Base-by-base conservation (phyloP, 2,329 filamentous ascomycete species). In the Hysterium pulicare region DNA sequence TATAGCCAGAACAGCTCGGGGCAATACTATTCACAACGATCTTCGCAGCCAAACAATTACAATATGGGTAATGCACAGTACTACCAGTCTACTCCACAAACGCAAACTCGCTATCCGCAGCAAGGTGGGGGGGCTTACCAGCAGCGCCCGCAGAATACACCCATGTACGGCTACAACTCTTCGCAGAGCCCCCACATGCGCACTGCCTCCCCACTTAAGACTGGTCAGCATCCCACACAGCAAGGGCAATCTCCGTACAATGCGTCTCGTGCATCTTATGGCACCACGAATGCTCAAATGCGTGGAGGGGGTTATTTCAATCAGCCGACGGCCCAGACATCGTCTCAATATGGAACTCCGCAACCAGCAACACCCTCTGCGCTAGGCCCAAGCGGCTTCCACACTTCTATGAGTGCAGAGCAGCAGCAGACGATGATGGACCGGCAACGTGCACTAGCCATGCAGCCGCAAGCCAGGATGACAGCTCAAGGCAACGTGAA, bases 181-280 rank as follows among this genome's bases (percentile, higher is more conserved):
- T 48, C 46, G 4, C 58, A 52, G 16, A 59, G 56, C 37, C 54
- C 58, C 7, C 62, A 62, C 37, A 49, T 54, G 38, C 63, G 59
- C 30, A 66, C 56, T 22, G 59, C 41, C 2, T 66, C 64, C n/a
- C 65, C 65, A 3, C 52, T 68, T n/a, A 68, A 68, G 41, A 48
- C 50, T 10, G 54, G 45, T n/a, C 52, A 54, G 13, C 39, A 43
- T 19, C 46, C 53, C 20, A 43, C 51, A 17, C 57, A 56, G n/a
- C 42, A 58, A n/a, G 50, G 37, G 5, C 41, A 40, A 33, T 33
- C 41, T 3, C 42, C 42, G 17, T 63, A 60, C 17, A 30, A 24
- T 34, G 53, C 51, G 6, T 43, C 61, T 24, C 57, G 61, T 9
- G 50, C 60, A 28, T 42, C 53, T 1, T 67, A 59, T 37, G 53